Base-by-base conservation (phyloP, 495 filamentous ascomycete genomes). In the Annulohypoxylon stygium region DNA sequence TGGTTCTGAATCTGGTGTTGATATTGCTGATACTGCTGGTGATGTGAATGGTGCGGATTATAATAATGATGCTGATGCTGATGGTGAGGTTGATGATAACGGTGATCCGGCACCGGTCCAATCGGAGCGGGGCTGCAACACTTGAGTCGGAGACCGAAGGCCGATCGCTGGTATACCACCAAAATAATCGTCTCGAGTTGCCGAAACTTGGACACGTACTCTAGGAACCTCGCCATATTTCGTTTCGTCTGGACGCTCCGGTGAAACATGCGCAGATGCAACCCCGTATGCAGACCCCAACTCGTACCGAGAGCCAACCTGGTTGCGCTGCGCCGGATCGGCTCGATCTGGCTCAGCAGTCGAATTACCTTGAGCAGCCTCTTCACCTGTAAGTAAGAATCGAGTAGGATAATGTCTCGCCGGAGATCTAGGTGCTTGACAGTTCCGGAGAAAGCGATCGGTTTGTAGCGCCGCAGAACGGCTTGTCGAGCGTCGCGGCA, bases 331-430 rank as follows among this genome's bases (percentile, higher is more conserved):
- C 84, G 82, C 18, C 82, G 76, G 51, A 86, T 74, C 12, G 83
- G 78, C 25, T 82, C 78, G 23, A 86, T 82, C 75, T 85, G 83
- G 73, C 82, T 83, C 71, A 86, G 78, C 18, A 85, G 84, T 62
- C 83, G 82, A 55, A 86, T 76, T 23, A 81, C 80, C 60, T 83
- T 82, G 68, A 85, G 79, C 23, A 86, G 78, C 55, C 82, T 78
- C 76, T 84, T 83, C 71, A 86, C 81, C 48, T 85, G 81, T 9
- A 86, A 75, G 66, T 86, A 85, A 3, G 83, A 83, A 70, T 86
- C 83, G 36, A 86, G 82, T n/a, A 86, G 78, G 48, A 86, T 70
- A 36, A 86, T 82, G 61, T 86, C 83, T 59, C 83, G 81, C 26
- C 80, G 78, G 16, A 83, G 78, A 67, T 86, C 82, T 61, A 86